These are phyloP conservation scores for Salvia rosmarinus DNA, from an alignment of 257 asterid species.

Conservation along the genomic window DNA sequence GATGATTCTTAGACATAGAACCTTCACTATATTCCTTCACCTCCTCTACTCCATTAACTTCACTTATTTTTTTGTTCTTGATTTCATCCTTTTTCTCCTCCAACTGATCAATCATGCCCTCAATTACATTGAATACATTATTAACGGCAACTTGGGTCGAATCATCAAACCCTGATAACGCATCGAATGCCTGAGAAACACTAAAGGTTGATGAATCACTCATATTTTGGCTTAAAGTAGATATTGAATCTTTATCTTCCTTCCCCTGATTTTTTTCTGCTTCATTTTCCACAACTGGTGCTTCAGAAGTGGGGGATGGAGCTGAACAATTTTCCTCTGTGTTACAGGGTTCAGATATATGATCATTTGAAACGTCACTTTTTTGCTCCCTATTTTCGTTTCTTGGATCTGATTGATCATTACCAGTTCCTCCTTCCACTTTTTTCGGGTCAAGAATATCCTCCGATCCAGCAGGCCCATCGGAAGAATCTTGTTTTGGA, in stretches of 20 bases:
- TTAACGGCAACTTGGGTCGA: conserved; percentile 93
- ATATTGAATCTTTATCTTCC: conserved; percentile 47
- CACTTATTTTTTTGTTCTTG: conserved; percentile 37
- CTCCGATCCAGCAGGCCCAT: conserved; percentile 49
- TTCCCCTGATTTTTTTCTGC: conserved; percentile 47
- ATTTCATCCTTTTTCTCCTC: conserved; percentile 57
- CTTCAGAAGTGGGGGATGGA: conserved; percentile 54
- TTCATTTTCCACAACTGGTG: conserved; percentile 45
- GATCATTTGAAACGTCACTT: conserved; percentile 45
- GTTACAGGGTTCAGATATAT: conserved; percentile 38
- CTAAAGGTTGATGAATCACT: conserved; percentile 58
- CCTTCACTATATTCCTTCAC: conserved; percentile 40
- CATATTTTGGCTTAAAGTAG: conserved; percentile 42
- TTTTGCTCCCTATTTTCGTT: conserved; percentile 30
- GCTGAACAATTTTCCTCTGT: conserved; percentile 47
- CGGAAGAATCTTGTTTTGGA: conserved; percentile 49
- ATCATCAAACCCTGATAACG: conserved; percentile 88
- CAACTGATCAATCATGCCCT: conserved; percentile 77
- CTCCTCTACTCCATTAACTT: conserved; percentile 37
- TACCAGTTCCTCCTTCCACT: conserved; percentile 42
- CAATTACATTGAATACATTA: conserved; percentile 80
- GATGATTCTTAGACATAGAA: conserved; percentile 38
- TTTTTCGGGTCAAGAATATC: conserved; percentile 42
- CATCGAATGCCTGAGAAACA: conserved; percentile 82
- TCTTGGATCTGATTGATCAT: conserved; percentile 34